phyloP scores from a whole-genome alignment of 2,329 filamentous ascomycete genomes.

The Pseudopithomyces maydicus region DNA sequence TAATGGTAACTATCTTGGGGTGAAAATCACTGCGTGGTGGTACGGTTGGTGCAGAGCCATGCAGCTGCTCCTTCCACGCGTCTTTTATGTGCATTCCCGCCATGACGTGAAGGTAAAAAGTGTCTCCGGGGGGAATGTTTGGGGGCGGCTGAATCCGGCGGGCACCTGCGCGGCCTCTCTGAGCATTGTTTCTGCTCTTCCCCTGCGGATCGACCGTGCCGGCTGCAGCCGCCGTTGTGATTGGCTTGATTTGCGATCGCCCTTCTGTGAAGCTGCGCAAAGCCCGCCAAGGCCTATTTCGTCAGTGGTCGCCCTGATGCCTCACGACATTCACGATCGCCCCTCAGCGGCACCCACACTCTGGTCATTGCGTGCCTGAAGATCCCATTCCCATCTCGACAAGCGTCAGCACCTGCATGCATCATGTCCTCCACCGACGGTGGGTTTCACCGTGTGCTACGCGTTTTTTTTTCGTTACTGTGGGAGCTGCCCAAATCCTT shows the following conservation, averaged over 20 bases:
- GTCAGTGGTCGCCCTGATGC: constrained; percentile 31
- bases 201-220: neutral
- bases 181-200: constrained; percentile 9
- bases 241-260: too few relatives aligned
- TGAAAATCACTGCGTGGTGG: neutral
- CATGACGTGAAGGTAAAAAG: constrained; percentile 17
- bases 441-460: neutral
- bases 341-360: constrained; percentile 4
- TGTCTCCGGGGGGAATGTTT: neutral
- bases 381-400: constrained; percentile 17
- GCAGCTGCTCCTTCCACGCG: neutral
- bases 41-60: neutral
- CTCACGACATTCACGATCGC: constrained; percentile 32
- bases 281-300: constrained; percentile 29
- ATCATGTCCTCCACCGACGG: constrained; percentile 7
- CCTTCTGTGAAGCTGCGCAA: constrained; percentile 7
- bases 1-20: constrained; percentile 2
- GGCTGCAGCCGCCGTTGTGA: constrained; percentile 17
- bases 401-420: constrained; percentile 33
- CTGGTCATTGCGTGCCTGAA: constrained; percentile 17
- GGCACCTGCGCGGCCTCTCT: constrained; percentile 12
- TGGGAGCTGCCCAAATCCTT: too few relatives aligned
- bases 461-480: neutral
- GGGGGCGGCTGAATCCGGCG: constrained; percentile 23
- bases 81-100: constrained; percentile 26